These are phyloP conservation scores for Leptographium lundbergii DNA, from an alignment of 2,329 filamentous ascomycete genomes.

Conservation along the genomic window DNA sequence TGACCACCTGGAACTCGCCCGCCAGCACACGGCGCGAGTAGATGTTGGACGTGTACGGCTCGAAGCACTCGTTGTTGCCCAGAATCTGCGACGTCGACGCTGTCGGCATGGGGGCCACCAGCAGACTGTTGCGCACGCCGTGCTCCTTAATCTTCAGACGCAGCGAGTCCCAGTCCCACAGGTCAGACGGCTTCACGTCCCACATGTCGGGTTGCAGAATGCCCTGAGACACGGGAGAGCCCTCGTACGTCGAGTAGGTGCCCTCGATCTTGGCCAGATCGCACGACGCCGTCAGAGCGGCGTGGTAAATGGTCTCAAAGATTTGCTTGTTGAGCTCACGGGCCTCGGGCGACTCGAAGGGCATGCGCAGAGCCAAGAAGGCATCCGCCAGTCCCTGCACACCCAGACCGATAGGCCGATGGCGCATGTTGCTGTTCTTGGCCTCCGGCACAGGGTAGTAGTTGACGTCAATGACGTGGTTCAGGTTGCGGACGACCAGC, in stretches of 20 bases:
- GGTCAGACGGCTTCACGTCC: constrained; percentile 81
- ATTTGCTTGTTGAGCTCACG: constrained; percentile 94
- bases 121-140: constrained; percentile 87
- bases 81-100: constrained; percentile 95
- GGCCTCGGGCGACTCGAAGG: constrained; percentile 92
- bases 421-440: constrained; percentile 90
- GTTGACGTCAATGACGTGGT: constrained; percentile 97
- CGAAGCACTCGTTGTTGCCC: constrained; percentile 99
- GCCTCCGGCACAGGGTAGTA: constrained; percentile 96
- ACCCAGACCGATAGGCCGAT: constrained; percentile 90
- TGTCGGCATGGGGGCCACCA: constrained; percentile 95
- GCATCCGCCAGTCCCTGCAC: constrained; percentile 96
- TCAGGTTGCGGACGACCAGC: constrained; percentile 87
- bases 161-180: constrained; percentile 90
- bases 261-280: constrained; percentile 76
- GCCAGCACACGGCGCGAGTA: constrained; percentile 97
- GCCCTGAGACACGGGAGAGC: constrained; percentile 87
- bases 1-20: constrained; percentile 98
- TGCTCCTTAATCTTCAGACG: constrained; percentile 87
- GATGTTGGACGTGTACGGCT: constrained; percentile 99
- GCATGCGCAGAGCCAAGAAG: constrained; percentile 91
- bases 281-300: constrained; percentile 76
- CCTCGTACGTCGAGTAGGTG: constrained; percentile 80
- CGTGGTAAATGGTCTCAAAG: constrained; percentile 99
- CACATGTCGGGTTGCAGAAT: constrained; percentile 99